Evolutionary conservation across 2,329 filamentous ascomycete genomes (phyloP).

Genomic region (Lachnellula suecica): DNA sequence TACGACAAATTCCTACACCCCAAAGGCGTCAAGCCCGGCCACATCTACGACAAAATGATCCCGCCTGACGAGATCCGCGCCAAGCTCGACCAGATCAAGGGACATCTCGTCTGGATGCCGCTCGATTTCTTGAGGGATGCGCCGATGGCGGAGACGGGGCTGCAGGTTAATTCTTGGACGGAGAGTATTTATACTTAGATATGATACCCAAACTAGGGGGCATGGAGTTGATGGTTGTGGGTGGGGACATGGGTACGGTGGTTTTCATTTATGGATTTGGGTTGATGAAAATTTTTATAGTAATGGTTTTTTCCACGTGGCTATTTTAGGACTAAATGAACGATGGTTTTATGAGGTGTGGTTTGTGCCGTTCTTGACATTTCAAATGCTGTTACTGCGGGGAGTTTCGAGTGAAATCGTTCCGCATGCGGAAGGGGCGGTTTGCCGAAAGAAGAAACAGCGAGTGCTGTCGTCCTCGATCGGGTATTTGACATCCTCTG

Average conservation of each 20-base stretch:
- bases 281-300: too few relatives aligned
- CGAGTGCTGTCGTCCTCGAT: too few relatives aligned
- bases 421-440: too few relatives aligned
- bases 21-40: slow-evolving; percentile 74
- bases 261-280: neutral
- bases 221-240: neutral
- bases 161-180: slow-evolving; percentile 83
- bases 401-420: too few relatives aligned
- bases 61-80: slow-evolving; percentile 69
- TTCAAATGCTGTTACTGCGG: too few relatives aligned
- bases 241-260: neutral
- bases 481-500: too few relatives aligned
- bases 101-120: slow-evolving; percentile 96
- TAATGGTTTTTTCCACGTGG: too few relatives aligned
- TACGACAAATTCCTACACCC: slow-evolving; percentile 78
- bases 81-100: slow-evolving; percentile 78
- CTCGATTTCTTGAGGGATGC: slow-evolving; percentile 80
- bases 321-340: too few relatives aligned
- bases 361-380: too few relatives aligned
- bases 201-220: too few relatives aligned
- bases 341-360: too few relatives aligned
- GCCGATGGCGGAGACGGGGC: slow-evolving; percentile 83
- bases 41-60: slow-evolving; percentile 80
- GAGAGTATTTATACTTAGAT: slow-evolving; percentile 80
- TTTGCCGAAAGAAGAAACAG: too few relatives aligned